Conservation (phyloP, 2,329 filamentous ascomycete genomes). For the Microcera coccophila region DNA sequence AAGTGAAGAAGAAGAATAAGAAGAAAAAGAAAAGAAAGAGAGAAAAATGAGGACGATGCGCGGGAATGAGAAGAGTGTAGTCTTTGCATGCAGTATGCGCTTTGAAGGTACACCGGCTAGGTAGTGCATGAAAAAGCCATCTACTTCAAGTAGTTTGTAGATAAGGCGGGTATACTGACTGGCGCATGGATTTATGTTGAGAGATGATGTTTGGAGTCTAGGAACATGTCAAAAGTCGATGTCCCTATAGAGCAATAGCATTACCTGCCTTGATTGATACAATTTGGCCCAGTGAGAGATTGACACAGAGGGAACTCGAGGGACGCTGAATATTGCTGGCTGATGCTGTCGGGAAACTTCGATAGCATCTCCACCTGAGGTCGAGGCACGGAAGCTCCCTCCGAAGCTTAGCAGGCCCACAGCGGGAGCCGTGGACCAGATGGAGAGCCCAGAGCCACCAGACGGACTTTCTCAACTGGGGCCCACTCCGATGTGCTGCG, state of each 20-base stretch:
- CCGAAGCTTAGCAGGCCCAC: neutral
- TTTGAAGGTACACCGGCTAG: neutral
- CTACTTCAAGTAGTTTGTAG: slow-evolving; percentile 5
- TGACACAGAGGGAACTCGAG: too few species aligned
- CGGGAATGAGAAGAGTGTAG: neutral
- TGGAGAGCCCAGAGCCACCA: neutral
- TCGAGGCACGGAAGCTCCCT: neutral
- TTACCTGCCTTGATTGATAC: too few species aligned
- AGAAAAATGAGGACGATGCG: neutral
- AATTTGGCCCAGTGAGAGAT: too few species aligned
- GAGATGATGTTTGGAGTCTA: slow-evolving; percentile 20
- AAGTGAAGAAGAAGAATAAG: slow-evolving; percentile 3
- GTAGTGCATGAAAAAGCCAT: neutral
- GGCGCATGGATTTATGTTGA: slow-evolving; percentile 18
- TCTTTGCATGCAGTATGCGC: too few species aligned
- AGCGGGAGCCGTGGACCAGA: slow-evolving; percentile 1
- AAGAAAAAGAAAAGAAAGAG: neutral
- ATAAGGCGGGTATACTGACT: slow-evolving; percentile 18
- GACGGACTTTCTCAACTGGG: neutral
- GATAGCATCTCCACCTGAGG: too few species aligned
- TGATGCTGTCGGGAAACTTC: too few species aligned
- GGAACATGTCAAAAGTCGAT: slow-evolving; percentile 24
- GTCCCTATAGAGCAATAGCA: slow-evolving; percentile 21
- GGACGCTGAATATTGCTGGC: too few species aligned
- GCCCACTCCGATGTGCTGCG: neutral